Evolutionary conservation across 192 early-diverging fungal genomes (phyloP), one percentile per base, ranked within the genome.

Genomic region (Backusella sp.): DNA sequence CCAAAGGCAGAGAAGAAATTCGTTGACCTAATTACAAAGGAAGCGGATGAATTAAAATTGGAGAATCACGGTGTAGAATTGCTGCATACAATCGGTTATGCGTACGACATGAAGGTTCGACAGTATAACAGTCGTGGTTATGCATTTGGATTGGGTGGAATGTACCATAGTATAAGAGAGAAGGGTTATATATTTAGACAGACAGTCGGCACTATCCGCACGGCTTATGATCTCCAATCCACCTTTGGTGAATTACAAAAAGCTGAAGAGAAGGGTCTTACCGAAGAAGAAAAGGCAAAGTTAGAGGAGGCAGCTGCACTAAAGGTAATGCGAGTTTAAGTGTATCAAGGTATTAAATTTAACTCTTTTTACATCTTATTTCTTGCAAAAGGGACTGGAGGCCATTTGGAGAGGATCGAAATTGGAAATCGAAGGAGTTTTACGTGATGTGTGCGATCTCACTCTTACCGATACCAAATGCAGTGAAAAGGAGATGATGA

Each of bases 51-150:
- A 30, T 89, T 99, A 56, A 96, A 96, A 82, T 78, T 82, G 17
- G 98, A 98, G 80, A 94, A 91, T 37, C 96, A 95, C 77, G 98
- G 98, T 26, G 89, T 96, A 15, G 97, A 98, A 82, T 87, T 99
- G 17, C 82, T 99, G 68, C 95, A 98, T 80, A 92, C 94, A 6
- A 92, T 98, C 74, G 98, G 98, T 67, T 93, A 91, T 84, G 95
- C 94, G 3, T 99, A 99, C 82, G 84, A 84, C 52, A 85, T 94
- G 69, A 97, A 97, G 84, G 93, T 95, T 14, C 92, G 92, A 69
- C 96, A 98, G 80, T 93, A 92, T 76, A 82, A 92, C 36, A 88
- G 88, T 68, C 86, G 86, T 56, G 85, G 88, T 35, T 89, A 92
- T 72, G 88, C 92, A 72, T 85, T 94, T 76, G 93, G 93, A 52